Evolutionary conservation across 306 rosid genomes (phyloP), one percentile per base, ranked within the genome.

Genomic region (Psophocarpus tetragonolobus): DNA sequence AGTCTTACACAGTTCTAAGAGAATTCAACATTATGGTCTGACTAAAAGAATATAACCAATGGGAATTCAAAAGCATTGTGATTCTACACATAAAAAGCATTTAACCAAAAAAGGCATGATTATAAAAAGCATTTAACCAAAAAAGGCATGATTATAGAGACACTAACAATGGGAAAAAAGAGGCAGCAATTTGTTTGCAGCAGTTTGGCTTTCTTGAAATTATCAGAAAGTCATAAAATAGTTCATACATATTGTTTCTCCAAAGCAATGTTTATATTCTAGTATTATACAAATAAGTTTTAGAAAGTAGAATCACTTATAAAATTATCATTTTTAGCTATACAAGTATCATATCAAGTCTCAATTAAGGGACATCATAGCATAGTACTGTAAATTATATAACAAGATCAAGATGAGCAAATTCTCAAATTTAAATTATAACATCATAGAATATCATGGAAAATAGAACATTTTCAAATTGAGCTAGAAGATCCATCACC

Each of bases 401-500:
- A 42, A 41, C 24, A 56, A 36, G 73, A 78, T 38, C 41, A 53
- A 53, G 24, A 60, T 70, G 42, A 33, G 39, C 51, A 74, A 58
- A 71, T 73, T 38, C 75, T 38, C 6, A 65, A 69, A 75, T 75
- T 44, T 65, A 73, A 50, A 24, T 14, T 14, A n/a, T 18, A 76
- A 21, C 63, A 41, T 23, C 1, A 23, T 21, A 54, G 0, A 9
- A 51, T 51, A 18, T 13, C 32, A 23, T 44, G 80, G 71, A 53
- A 73, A 61, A 51, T 63, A 74, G 69, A 50, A 45, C 61, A 75
- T 33, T 54, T 29, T 56, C 38, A 39, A 47, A 32, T 29, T 38
- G 23, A 66, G 72, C 30, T 36, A 61, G 23, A 78, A 60, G 45
- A 82, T 74, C 61, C 48, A 68, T 88, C 77, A 92, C 98, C 98